Conservation (phyloP, 2,329 filamentous ascomycete genomes). For the Boeremia lycopersici region DNA sequence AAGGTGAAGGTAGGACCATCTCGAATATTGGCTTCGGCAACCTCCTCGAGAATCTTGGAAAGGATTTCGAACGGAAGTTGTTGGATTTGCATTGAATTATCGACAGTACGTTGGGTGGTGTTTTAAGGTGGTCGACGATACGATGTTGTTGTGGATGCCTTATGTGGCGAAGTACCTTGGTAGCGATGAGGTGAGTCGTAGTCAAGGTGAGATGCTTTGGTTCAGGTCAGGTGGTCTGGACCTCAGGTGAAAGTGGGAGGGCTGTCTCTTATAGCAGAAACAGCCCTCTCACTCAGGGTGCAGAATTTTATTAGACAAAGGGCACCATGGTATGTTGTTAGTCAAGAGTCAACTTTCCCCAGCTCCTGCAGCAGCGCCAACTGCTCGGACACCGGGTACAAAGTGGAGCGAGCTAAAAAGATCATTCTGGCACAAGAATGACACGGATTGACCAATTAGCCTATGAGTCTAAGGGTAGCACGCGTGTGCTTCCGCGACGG, state of each 20-base stretch:
- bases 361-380: constrained; percentile 34
- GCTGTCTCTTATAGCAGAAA: constrained; percentile 36
- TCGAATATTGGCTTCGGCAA: constrained; percentile 54
- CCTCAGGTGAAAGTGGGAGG: constrained; percentile 10
- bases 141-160: constrained; percentile 1
- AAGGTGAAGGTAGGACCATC: constrained; percentile 59
- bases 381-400: constrained; percentile 31
- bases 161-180: background rate
- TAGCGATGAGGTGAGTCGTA: constrained; percentile 10
- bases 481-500: constrained; percentile 28
- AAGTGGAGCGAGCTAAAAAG: constrained; percentile 30
- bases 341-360: constrained; percentile 38
- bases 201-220: constrained; percentile 14
- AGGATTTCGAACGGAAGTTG: constrained; percentile 60
- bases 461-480: constrained; percentile 12
- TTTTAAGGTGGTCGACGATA: background rate
- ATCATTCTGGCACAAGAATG: constrained; percentile 30
- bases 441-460: constrained; percentile 24
- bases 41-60: constrained; percentile 56
- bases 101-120: constrained; percentile 9
- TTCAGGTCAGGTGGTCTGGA: constrained; percentile 23
- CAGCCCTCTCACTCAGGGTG: constrained; percentile 13
- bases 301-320: constrained; percentile 39
- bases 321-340: constrained; percentile 39
- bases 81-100: constrained; percentile 54